A percentile compares a stretch with the other conserved stretches of the same genome.
Evolutionary conservation across 495 filamentous ascomycete species (phyloP).

Genomic region (Penicillium tannophilum): DNA sequence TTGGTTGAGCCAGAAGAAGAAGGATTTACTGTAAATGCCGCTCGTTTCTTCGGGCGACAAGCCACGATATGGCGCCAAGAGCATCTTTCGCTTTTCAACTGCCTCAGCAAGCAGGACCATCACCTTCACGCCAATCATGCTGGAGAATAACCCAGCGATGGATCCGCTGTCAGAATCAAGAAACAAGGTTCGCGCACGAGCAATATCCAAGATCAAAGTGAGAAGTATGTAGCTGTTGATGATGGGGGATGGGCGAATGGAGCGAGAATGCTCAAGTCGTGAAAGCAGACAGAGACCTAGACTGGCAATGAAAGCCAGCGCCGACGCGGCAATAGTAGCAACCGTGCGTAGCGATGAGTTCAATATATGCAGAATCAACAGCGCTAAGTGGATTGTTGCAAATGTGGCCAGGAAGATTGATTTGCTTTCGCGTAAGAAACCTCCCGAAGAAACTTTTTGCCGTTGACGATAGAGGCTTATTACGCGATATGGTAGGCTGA

Average conservation of each 20-base stretch:
- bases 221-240: constrained; percentile 9
- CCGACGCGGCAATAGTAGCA: constrained; percentile 4
- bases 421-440: constrained; percentile 8
- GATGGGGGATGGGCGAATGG: constrained; percentile 4
- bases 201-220: constrained; percentile 7
- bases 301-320: constrained; percentile 3
- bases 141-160: background rate
- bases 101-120: constrained; percentile 8
- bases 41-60: constrained; percentile 10
- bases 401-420: background rate
- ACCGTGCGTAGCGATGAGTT: background rate
- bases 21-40: constrained; percentile 3
- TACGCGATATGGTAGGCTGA: constrained; percentile 4
- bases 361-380: constrained; percentile 2
- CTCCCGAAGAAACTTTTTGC: background rate
- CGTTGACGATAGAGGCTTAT: background rate
- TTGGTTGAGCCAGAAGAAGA: constrained; percentile 12
- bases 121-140: constrained; percentile 8
- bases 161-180: background rate
- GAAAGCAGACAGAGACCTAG: constrained; percentile 7
- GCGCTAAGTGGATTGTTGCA: background rate
- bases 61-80: background rate
- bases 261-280: constrained; percentile 7
- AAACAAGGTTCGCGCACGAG: background rate
- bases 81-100: constrained; percentile 2